Evolutionary conservation across 2,329 filamentous ascomycete genomes (phyloP), one percentile per base, ranked within the genome.

Genomic region (Metarhizium sp.): DNA sequence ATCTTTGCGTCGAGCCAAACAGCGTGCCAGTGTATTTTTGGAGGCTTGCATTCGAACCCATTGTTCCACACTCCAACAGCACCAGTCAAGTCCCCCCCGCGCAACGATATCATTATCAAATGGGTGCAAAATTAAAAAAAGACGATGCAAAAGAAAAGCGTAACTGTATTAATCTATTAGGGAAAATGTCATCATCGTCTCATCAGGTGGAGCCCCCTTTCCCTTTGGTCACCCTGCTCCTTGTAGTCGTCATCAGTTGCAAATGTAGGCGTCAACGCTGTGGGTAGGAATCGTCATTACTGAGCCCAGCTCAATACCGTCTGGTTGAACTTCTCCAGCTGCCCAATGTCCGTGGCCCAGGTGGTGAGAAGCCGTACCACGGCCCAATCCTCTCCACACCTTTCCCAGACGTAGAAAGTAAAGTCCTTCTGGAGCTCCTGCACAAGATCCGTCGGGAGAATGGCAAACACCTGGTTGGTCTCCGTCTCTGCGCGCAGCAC

Each of bases 401-500:
- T 69, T 42, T 79, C 75, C 77, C 76, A 78, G 0, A 73, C 69
- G 57, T 78, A 77, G 53, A 79, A 79, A 1, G 63, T 60, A 55
- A 76, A 79, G 6, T 66, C 61, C 46, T 73, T 68, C 57, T 77
- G 71, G 40, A 79, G 59, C 25, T 59, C 61, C 2, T 67, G 62
- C 25, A 77, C 68, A 40, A 78, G 51, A 0, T 59, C 60, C 13
- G 70, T 42, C 0, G 75, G 75, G 3, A 79, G 59, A 2, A 73
- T 65, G 0, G 74, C 74, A 65, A 79, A 79, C 2, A 79, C 76
- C 59, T 79, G 76, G 53, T 79, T 79, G 8, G 76, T 79, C 62
- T 78, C 73, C 1, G 76, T 78, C 20, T 69, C 69, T 0, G 74
- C 75, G 16, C 67, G 67, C 7, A 78, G 60, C 0, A 62, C 59